Base-by-base conservation (phyloP, 306 rosid species). In the Biancaea sappan region DNA sequence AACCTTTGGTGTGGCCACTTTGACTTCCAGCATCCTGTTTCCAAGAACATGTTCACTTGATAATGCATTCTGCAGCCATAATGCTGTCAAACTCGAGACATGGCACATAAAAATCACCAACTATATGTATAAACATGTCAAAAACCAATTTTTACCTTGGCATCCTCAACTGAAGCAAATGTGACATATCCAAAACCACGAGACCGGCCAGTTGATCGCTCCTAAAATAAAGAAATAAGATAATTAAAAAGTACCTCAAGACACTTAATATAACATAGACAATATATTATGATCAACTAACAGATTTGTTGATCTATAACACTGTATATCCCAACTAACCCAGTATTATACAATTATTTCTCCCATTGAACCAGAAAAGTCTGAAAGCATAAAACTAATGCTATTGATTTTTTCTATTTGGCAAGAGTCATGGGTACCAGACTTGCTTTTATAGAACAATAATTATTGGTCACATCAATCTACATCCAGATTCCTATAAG, bases 1-100 rank as follows among this genome's bases (percentile, higher is more conserved):
- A 80, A 94, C 99, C 97, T 95, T 95, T 21, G 99, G 99, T 1
- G 99, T 95, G 31, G 99, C 99, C 73, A 95, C 93, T 92, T 92
- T 95, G 76, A 95, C 96, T 89, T 95, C 98, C 83, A 95, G 84
- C 77, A 86, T 92, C 83, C 99, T 82, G 76, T 90, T 89, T 26
- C 98, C 96, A 78, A 95, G 99, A 75, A 79, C 80, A 75, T 92
- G 99, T 80, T 95, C 99, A 29, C 86, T 80, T 41, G 96, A 87
- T 73, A 87, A 79, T 71, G 82, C 98, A 67, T 63, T 81, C 99
- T 95, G 91, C 71, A 71, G 64, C 63, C 60, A 78, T 57, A 82
- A 69, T 58, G 19, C 65, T 6, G 43, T 56, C 26, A 62, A 26
- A 25, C 59, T 48, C 34, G n/a, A 8, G 66, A 72, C 38, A 68